Conservation (phyloP, 23 red algal species). For the Gracilaria vermiculophylla region DNA sequence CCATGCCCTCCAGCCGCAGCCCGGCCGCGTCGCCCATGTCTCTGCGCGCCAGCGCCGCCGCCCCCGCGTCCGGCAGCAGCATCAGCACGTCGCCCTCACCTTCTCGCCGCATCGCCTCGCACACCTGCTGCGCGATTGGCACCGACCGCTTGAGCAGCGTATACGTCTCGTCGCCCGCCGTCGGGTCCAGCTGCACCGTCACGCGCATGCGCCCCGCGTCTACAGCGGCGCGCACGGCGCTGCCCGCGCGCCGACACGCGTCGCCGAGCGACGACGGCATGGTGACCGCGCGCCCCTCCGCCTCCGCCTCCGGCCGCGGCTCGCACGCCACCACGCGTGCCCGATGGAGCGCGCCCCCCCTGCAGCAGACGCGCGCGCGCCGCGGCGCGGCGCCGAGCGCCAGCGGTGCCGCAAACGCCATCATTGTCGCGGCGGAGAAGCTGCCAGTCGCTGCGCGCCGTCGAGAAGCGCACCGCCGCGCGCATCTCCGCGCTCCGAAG, state of each 20-base stretch:
- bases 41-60: slow-evolving; percentile 71
- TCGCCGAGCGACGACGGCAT: slow-evolving; percentile 56
- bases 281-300: not conserved
- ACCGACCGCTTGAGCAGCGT: slow-evolving; percentile 77
- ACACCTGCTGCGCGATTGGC: slow-evolving; percentile 57
- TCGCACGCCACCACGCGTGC: not conserved
- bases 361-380: not conserved
- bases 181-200: slow-evolving; percentile 74
- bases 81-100: slow-evolving; percentile 17
- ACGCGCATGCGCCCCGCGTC: slow-evolving; percentile 33
- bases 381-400: not conserved
- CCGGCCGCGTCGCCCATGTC: slow-evolving; percentile 33
- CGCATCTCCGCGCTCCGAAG: not conserved
- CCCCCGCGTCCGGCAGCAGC: slow-evolving; percentile 80
- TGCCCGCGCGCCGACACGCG: slow-evolving; percentile 22
- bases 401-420: not conserved
- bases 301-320: not conserved
- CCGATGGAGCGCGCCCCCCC: not conserved
- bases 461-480: too few species aligned
- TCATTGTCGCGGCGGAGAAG: not conserved
- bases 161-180: slow-evolving; percentile 85
- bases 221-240: slow-evolving; percentile 26
- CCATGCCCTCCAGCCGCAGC: slow-evolving; percentile 28
- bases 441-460: too few species aligned
- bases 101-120: not conserved